Evolutionary conservation across 495 filamentous ascomycete genomes (phyloP).

Genomic region (Daldinia concentrica): DNA sequence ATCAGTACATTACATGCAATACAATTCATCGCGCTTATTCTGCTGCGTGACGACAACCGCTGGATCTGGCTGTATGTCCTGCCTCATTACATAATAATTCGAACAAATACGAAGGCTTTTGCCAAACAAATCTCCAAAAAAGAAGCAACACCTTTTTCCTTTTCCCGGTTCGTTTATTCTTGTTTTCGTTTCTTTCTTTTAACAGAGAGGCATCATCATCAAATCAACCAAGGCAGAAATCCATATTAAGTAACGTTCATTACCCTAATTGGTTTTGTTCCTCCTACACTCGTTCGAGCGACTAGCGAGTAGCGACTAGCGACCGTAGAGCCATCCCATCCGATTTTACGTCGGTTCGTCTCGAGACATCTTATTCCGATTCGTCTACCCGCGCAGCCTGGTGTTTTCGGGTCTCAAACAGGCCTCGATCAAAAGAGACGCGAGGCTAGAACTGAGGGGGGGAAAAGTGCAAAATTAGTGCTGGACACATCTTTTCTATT

Average conservation of each 20-base stretch:
- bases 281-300: conserved; percentile 23
- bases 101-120: conserved; percentile 32
- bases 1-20: background rate
- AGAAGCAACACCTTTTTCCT: conserved; percentile 7
- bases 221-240: conserved; percentile 2
- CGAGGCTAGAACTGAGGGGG: too few species aligned
- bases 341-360: background rate
- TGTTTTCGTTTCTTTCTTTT: conserved; percentile 12
- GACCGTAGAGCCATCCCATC: conserved; percentile 5
- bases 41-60: conserved; percentile 24
- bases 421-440: too few species aligned
- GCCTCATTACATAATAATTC: conserved; percentile 41
- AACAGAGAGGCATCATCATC: conserved; percentile 12
- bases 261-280: conserved; percentile 23
- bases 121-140: conserved; percentile 28
- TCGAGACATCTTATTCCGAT: background rate
- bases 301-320: background rate
- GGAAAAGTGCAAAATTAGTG: conserved; percentile 8
- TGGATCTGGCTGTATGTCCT: conserved; percentile 30
- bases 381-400: background rate
- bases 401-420: background rate
- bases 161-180: conserved; percentile 11
- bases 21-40: conserved; percentile 9
- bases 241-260: conserved; percentile 4
- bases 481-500: conserved; percentile 16